A percentile compares a stretch with the other conserved stretches of the same genome.
These are phyloP conservation scores for Colletotrichum trifolii DNA, from an alignment of 2,329 filamentous ascomycete genomes.

Conservation along the genomic window DNA sequence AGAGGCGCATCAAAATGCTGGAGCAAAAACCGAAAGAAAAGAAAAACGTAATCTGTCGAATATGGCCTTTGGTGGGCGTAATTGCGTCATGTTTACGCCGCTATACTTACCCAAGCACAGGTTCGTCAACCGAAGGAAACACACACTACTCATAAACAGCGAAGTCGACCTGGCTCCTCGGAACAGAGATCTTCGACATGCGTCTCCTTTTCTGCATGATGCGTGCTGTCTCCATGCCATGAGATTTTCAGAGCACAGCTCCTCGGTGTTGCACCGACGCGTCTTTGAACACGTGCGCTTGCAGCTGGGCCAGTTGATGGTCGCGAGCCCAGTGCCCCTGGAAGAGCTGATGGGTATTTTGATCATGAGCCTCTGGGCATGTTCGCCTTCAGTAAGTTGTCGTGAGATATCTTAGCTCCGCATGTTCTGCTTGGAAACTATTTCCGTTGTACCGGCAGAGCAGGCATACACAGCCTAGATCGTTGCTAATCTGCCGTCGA, in stretches of 20 bases:
- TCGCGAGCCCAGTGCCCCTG: constrained; percentile 52
- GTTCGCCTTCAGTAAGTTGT: constrained; percentile 24
- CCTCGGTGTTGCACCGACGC: constrained; percentile 46
- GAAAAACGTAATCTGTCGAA: neutral
- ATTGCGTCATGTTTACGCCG: neutral
- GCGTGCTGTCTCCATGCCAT: constrained; percentile 52
- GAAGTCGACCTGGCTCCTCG: constrained; percentile 24
- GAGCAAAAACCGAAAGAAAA: neutral
- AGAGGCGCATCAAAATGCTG: neutral
- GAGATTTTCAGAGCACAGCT: constrained; percentile 29
- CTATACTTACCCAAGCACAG: constrained; percentile 1
- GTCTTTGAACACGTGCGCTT: constrained; percentile 53
- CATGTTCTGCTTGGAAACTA: no score
- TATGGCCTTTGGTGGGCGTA: no score
- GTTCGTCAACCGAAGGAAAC: constrained; percentile 25
- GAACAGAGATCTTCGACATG: constrained; percentile 42
- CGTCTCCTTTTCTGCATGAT: constrained; percentile 52
- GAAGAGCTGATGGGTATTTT: constrained; percentile 54
- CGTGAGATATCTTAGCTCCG: neutral
- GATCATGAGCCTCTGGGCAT: constrained; percentile 46
- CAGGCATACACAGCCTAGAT: no score
- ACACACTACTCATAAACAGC: constrained; percentile 30
- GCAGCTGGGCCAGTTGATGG: constrained; percentile 51
- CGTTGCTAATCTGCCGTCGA: neutral
- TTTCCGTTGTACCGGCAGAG: no score